These are phyloP conservation scores for Tulasnella sp. DNA, from an alignment of 768 basidiomycete genomes.

Conservation along the genomic window DNA sequence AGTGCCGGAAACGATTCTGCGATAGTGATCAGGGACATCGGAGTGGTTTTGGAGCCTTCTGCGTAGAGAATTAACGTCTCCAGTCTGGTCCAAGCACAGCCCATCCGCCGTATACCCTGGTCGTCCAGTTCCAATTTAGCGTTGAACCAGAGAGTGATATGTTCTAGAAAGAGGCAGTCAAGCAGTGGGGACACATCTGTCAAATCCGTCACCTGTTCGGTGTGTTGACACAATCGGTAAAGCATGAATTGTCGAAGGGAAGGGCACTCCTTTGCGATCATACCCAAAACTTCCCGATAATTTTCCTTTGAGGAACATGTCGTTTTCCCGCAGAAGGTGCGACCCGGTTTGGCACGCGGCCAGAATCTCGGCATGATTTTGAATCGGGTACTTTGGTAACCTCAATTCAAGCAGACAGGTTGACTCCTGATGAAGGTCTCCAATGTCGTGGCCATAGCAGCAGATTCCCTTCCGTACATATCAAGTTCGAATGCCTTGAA, in stretches of 20 bases:
- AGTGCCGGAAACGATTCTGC: no score
- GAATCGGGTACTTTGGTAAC: background rate
- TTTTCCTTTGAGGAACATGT: no score
- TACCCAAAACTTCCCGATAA: background rate
- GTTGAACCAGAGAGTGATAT: background rate
- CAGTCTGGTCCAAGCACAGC: background rate
- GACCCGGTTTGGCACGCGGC: background rate
- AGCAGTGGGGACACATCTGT: background rate
- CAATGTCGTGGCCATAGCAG: background rate
- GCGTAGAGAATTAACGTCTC: no score
- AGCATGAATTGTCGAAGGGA: background rate
- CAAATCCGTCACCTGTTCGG: background rate
- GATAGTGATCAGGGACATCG: no score
- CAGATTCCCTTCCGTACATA: no score
- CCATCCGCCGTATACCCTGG: background rate
- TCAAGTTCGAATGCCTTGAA: background rate
- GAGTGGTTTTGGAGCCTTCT: no score
- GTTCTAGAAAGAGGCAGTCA: background rate
- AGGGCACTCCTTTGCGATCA: background rate
- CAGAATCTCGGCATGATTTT: background rate
- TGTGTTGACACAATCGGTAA: no score
- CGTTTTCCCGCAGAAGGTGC: background rate
- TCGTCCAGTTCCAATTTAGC: background rate
- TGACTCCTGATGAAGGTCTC: background rate
- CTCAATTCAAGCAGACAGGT: background rate